Conservation (phyloP, 2,329 filamentous ascomycete species). For the Fusarium anguioides region DNA sequence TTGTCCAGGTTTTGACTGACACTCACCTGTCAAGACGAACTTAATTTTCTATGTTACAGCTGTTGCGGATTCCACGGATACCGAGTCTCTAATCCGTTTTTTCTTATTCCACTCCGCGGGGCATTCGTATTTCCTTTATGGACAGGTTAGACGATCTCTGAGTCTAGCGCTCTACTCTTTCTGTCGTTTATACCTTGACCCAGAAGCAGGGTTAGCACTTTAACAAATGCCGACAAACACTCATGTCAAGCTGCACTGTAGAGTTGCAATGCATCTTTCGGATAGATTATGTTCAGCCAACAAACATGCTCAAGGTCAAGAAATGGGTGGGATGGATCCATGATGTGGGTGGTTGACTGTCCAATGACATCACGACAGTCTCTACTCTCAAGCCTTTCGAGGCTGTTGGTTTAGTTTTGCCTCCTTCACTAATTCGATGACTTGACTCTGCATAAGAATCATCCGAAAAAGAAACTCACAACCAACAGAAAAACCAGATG, state of each 20-base stretch:
- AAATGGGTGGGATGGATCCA: too few species aligned
- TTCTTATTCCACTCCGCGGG: slow-evolving; percentile 11
- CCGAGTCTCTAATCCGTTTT: background rate
- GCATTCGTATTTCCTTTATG: background rate
- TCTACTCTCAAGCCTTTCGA: background rate
- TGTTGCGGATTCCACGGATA: background rate
- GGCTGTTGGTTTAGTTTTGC: slow-evolving; percentile 7
- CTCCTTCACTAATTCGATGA: too few species aligned
- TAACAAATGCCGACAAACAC: slow-evolving; percentile 9
- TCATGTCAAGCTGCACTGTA: slow-evolving; percentile 6
- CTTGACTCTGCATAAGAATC: background rate
- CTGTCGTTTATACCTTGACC: background rate
- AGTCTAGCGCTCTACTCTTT: background rate
- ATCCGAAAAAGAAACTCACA: background rate
- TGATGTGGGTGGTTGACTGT: background rate
- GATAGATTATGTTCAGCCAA: background rate
- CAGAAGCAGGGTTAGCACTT: too few species aligned
- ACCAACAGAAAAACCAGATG: too few species aligned
- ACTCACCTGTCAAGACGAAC: slow-evolving; percentile 33
- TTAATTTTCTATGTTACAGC: slow-evolving; percentile 9
- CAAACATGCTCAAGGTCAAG: background rate
- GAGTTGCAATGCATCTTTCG: background rate
- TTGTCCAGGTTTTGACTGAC: slow-evolving; percentile 4
- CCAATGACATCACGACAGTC: slow-evolving; percentile 31
- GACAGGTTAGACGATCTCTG: background rate